Percentiles rank a stretch among this genome's conserved stretches.
Evolutionary conservation across 768 basidiomycete species (phyloP).

Genomic region (Royoungia palumana): DNA sequence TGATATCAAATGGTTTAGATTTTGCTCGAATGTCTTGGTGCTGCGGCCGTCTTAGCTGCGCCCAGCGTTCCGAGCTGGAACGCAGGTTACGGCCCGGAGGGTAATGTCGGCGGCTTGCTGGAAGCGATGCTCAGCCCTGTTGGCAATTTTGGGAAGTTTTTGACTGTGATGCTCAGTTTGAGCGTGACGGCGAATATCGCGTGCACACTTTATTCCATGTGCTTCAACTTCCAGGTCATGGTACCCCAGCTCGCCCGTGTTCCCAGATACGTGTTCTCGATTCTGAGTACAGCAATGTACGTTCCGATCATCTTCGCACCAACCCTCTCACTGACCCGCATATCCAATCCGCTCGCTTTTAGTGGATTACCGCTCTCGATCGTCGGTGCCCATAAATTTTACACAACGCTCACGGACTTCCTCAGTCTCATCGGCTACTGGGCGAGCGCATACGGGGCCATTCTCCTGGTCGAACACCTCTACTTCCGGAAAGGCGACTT

Average conservation of each 20-base stretch:
- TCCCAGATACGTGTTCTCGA: constrained; percentile 67
- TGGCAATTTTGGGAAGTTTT: constrained; percentile 66
- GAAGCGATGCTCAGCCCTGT: constrained; percentile 58
- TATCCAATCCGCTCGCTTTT: background rate
- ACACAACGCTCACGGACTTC: constrained; percentile 58
- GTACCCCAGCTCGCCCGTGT: constrained; percentile 55
- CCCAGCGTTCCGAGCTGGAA: constrained; percentile 55
- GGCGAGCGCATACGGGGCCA: constrained; percentile 53
- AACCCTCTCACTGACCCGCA: constrained; percentile 7
- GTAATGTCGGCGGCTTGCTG: constrained; percentile 63
- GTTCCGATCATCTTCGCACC: constrained; percentile 21
- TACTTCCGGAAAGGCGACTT: constrained; percentile 55
- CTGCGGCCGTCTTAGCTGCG: constrained; percentile 59
- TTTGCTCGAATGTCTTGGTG: constrained; percentile 56
- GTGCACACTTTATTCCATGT: constrained; percentile 77
- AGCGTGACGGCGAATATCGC: constrained; percentile 80
- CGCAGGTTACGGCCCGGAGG: constrained; percentile 47
- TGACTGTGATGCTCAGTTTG: constrained; percentile 70
- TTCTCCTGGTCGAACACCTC: constrained; percentile 65
- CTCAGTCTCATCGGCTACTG: constrained; percentile 70
- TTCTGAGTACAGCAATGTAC: constrained; percentile 65
- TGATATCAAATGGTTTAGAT: constrained; percentile 22
- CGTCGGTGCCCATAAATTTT: constrained; percentile 66
- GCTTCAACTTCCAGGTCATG: constrained; percentile 69
- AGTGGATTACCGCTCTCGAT: constrained; percentile 70